Evolutionary conservation across 495 filamentous ascomycete species (phyloP).

Genomic region (Margaritispora aquatica): DNA sequence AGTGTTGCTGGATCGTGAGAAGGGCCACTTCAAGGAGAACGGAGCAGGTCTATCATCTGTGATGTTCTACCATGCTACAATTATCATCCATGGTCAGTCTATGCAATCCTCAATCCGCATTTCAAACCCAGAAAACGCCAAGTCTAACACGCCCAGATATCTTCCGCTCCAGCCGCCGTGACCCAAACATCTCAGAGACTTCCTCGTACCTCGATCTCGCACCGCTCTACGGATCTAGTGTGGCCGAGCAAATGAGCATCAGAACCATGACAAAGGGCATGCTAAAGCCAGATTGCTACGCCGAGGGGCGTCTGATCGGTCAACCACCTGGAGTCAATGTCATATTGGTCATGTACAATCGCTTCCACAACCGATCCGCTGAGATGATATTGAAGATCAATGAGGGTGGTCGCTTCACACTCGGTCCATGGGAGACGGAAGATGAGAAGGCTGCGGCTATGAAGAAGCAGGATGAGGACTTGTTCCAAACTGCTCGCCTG

Average conservation of each 20-base stretch:
- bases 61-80: constrained; percentile 79
- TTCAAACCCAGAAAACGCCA: background rate
- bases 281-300: constrained; percentile 75
- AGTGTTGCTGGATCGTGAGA: constrained; percentile 1
- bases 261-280: constrained; percentile 75
- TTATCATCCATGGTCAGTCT: constrained; percentile 74
- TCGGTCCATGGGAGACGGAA: constrained; percentile 17
- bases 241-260: constrained; percentile 65
- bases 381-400: constrained; percentile 59
- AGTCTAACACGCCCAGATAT: background rate
- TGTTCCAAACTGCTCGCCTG: constrained; percentile 75
- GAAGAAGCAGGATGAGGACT: constrained; percentile 69
- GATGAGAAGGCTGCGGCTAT: constrained; percentile 25
- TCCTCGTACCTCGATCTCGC: constrained; percentile 81
- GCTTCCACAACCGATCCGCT: constrained; percentile 77
- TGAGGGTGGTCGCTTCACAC: constrained; percentile 61
- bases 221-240: constrained; percentile 78
- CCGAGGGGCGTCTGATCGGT: constrained; percentile 64
- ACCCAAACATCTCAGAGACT: constrained; percentile 56
- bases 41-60: constrained; percentile 25
- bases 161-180: constrained; percentile 25
- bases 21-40: background rate
- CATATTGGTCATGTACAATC: constrained; percentile 64
- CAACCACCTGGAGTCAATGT: constrained; percentile 77
- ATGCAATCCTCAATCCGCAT: background rate